Evolutionary conservation across 1,139 yeast species (phyloP).

Genomic region (Meyerozyma athensensis): DNA sequence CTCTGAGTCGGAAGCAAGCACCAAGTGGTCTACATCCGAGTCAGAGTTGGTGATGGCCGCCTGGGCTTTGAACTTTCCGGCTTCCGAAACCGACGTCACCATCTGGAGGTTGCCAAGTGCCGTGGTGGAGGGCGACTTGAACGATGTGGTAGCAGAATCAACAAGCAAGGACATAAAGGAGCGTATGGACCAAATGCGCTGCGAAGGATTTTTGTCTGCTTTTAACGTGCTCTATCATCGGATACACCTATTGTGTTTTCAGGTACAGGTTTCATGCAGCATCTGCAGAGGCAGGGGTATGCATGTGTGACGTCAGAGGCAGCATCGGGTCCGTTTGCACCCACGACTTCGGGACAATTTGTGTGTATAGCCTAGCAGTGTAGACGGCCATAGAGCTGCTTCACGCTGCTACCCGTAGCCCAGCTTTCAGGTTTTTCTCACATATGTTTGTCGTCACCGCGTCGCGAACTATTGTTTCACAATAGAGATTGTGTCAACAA

Average conservation of each 20-base stretch:
- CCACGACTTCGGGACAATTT: background rate
- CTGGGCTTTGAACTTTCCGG: constrained; percentile 1
- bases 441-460: no score
- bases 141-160: background rate
- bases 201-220: background rate
- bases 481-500: constrained; percentile 3
- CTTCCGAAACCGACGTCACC: constrained; percentile 1
- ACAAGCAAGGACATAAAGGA: constrained; percentile 1
- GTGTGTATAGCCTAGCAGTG: no score
- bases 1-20: background rate
- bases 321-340: background rate
- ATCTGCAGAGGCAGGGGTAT: constrained; percentile 2
- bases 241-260: background rate
- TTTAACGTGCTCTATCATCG: background rate
- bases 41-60: background rate
- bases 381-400: no score
- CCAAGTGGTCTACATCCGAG: background rate
- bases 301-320: constrained; percentile 1
- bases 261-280: background rate
- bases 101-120: background rate
- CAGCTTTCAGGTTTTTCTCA: no score
- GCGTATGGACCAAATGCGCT: background rate
- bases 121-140: background rate
- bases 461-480: constrained; percentile 2
- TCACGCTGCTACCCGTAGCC: no score